Percentiles rank a stretch among this genome's conserved stretches.
phyloP scores from a whole-genome alignment of 2,329 filamentous ascomycete species.

The Alternaria gaisen region DNA sequence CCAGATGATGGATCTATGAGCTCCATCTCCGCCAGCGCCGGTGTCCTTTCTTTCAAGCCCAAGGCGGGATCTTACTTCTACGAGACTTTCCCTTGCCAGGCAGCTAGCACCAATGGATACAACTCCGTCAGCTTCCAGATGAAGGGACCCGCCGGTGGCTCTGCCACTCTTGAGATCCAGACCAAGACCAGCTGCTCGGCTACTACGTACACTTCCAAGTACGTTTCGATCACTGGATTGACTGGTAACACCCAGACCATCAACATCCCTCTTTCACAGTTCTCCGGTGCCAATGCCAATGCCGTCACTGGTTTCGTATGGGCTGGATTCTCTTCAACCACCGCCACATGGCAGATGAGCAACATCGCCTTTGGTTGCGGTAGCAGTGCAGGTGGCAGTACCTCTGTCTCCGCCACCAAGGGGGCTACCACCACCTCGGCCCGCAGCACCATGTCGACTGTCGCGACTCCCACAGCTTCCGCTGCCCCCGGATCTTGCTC shows the following conservation, averaged over 20 bases:
- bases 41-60: constrained; percentile 61
- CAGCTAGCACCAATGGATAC: constrained; percentile 58
- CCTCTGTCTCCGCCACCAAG: constrained; percentile 6
- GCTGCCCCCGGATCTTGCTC: constrained; percentile 52
- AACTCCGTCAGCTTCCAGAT: constrained; percentile 59
- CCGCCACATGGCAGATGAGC: constrained; percentile 59
- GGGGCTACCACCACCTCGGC: neutral
- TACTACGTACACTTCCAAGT: constrained; percentile 55
- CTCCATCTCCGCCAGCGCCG: constrained; percentile 53
- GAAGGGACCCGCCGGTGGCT: constrained; percentile 56
- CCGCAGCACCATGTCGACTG: constrained; percentile 9
- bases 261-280: constrained; percentile 61
- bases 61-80: constrained; percentile 63
- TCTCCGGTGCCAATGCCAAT: constrained; percentile 60
- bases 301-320: constrained; percentile 59
- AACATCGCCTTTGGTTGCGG: constrained; percentile 59
- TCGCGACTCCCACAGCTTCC: constrained; percentile 13
- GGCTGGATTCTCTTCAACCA: constrained; percentile 51
- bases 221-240: constrained; percentile 56
- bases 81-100: constrained; percentile 61
- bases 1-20: constrained; percentile 62
- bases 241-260: constrained; percentile 62
- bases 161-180: constrained; percentile 59
- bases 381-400: constrained; percentile 14
- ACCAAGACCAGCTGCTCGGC: constrained; percentile 57